Evolutionary conservation across 1,284 basidiomycete species (phyloP).

Genomic region (Sphagnurus paluster): DNA sequence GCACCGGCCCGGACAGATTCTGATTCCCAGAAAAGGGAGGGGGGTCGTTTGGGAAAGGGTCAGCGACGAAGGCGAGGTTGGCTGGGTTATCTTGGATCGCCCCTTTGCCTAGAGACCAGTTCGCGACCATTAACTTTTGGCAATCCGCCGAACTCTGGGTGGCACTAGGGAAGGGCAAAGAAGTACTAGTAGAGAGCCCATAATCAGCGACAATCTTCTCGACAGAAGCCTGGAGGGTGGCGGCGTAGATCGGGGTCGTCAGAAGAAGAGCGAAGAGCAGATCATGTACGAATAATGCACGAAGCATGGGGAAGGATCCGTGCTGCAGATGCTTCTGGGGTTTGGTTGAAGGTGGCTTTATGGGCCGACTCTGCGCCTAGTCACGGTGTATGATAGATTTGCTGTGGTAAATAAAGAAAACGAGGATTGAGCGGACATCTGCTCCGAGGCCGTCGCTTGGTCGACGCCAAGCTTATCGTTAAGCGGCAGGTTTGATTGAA

Average conservation of each 20-base stretch:
- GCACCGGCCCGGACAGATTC: constrained; percentile 49
- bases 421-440: too few relatives aligned
- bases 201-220: constrained; percentile 52
- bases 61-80: constrained; percentile 61
- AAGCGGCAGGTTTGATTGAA: too few relatives aligned
- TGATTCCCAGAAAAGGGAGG: constrained; percentile 32
- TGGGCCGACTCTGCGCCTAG: background rate
- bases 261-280: constrained; percentile 14
- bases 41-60: constrained; percentile 60
- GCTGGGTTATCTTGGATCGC: constrained; percentile 55
- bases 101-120: constrained; percentile 63
- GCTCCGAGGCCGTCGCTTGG: too few relatives aligned
- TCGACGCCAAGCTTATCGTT: too few relatives aligned
- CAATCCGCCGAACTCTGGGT: constrained; percentile 53
- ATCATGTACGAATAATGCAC: constrained; percentile 4
- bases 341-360: background rate
- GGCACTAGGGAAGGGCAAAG: constrained; percentile 65
- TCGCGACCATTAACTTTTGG: constrained; percentile 50
- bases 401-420: too few relatives aligned
- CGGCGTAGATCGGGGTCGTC: constrained; percentile 14
- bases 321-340: background rate
- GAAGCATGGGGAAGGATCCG: constrained; percentile 9
- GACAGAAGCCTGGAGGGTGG: constrained; percentile 29
- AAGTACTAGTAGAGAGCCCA: constrained; percentile 60
- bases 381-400: too few relatives aligned